Conservation (phyloP, 73 alveolate genomes). For the Stentor coeruleus region DNA sequence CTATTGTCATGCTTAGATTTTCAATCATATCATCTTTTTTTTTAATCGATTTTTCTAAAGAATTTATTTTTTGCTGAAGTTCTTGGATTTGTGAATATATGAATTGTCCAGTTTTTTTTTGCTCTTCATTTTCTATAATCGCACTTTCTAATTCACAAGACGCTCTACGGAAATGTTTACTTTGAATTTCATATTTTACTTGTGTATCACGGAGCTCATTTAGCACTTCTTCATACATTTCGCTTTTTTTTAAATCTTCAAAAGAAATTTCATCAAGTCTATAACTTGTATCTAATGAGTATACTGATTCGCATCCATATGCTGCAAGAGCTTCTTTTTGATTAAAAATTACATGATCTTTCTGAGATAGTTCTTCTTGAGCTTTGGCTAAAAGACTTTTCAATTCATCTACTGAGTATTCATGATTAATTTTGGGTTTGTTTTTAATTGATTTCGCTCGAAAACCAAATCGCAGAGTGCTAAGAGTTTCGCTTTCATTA, state of each 20-base stretch:
- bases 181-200: background rate
- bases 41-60: background rate
- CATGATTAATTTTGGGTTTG: constrained; percentile 62
- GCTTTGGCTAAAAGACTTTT: background rate
- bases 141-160: background rate
- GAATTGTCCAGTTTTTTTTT: too few species aligned
- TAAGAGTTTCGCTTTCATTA: constrained; percentile 85
- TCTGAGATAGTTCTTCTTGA: background rate
- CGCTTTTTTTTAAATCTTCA: background rate
- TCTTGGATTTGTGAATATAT: background rate
- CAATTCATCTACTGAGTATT: constrained; percentile 31
- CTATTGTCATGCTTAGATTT: background rate
- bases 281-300: background rate
- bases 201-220: background rate
- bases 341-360: too few species aligned
- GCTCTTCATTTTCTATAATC: background rate
- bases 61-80: background rate
- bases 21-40: background rate
- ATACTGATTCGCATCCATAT: background rate
- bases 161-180: background rate
- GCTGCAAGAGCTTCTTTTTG: background rate
- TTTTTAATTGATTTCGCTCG: constrained; percentile 94
- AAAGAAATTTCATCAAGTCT: too few species aligned
- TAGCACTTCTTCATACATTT: background rate
- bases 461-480: constrained; percentile 87